phyloP scores from a whole-genome alignment of 805 yeast species.

The Cyberlindnera euphorbiae region DNA sequence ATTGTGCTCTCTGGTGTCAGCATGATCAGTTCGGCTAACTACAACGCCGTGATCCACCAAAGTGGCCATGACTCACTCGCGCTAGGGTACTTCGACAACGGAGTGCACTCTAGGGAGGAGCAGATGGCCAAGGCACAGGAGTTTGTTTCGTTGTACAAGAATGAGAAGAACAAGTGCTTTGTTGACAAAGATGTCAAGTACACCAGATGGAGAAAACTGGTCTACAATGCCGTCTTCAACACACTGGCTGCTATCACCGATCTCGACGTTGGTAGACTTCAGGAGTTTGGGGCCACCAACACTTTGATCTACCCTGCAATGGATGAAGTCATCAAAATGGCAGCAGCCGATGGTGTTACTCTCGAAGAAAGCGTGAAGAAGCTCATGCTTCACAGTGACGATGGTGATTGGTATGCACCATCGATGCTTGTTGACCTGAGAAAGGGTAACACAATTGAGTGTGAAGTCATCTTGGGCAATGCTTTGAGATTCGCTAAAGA shows the following conservation, averaged over 20 bases:
- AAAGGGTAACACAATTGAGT: slow-evolving; percentile 64
- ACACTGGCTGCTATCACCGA: slow-evolving; percentile 56
- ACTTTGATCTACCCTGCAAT: slow-evolving; percentile 51
- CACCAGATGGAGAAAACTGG: slow-evolving; percentile 61
- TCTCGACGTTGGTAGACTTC: slow-evolving; percentile 54
- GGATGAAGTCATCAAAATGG: slow-evolving; percentile 61
- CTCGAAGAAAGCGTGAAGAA: slow-evolving; percentile 47
- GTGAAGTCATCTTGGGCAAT: slow-evolving; percentile 70
- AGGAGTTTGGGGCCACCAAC: slow-evolving; percentile 38
- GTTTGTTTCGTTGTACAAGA: slow-evolving; percentile 42
- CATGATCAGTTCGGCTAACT: slow-evolving; percentile 52
- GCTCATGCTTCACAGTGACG: slow-evolving; percentile 52
- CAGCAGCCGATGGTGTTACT: slow-evolving; percentile 61
- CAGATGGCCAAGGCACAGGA: slow-evolving; percentile 33
- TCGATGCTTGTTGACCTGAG: slow-evolving; percentile 69
- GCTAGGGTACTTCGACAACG: slow-evolving; percentile 46
- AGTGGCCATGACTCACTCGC: slow-evolving; percentile 38
- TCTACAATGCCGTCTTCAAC: slow-evolving; percentile 67
- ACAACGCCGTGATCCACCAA: slow-evolving; percentile 41
- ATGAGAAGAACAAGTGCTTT: slow-evolving; percentile 36
- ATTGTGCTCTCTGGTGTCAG: slow-evolving; percentile 57
- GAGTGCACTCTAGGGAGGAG: slow-evolving; percentile 22
- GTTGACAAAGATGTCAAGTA: slow-evolving; percentile 42
- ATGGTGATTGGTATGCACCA: slow-evolving; percentile 56
- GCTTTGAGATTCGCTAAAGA: slow-evolving; percentile 47